Base-by-base conservation (phyloP, 1,284 basidiomycete genomes). In the Ustanciosporium gigantosporum region DNA sequence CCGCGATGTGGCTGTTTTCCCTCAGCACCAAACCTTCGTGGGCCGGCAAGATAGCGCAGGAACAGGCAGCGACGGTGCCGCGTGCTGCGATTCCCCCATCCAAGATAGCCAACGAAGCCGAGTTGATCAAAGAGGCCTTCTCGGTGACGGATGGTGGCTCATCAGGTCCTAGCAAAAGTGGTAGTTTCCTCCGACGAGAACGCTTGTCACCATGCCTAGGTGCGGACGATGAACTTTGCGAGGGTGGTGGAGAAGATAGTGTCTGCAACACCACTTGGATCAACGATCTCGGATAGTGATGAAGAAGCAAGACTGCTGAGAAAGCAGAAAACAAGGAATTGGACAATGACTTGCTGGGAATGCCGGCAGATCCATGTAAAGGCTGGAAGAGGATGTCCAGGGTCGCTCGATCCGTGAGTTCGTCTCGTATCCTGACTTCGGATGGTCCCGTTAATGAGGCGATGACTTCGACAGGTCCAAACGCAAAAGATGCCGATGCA, bases 201-300 rank as follows among this genome's bases (percentile, higher is more conserved):
- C 24, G 4, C 17, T 25, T 7, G 13, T 15, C 6, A 4, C 17
- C 15, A 17, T 17, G 9, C 21, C 40, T 22, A 42, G 44, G 5
- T 21, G 36, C 36, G 7, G 31, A 6, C 14, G 16, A 13, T 17
- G 14, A 31, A 3, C 14, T 16, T 22, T 20, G n/a, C 11, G 5
- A 14, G 27, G 13, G 51, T 13, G 45, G 65, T 22, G 83, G 82
- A 74, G 81, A 80, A 4, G 74, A 85, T 21, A 81, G 67, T 16
- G 70, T 71, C 73, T 84, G 87, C 43, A 85, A 84, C 16, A 86
- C 85, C 37, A 83, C 74, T 62, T 88, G 88, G 32, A 89, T 79
- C 57, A 85, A 78, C 9, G 83, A 81, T 45, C 82, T 78, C 16
- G 83, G 83, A 74, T 82, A 74, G 57, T 81, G 71, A 59, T 80